These are phyloP conservation scores for Capsella rubella DNA, from an alignment of 441 rosid species.

Conservation along the genomic window DNA sequence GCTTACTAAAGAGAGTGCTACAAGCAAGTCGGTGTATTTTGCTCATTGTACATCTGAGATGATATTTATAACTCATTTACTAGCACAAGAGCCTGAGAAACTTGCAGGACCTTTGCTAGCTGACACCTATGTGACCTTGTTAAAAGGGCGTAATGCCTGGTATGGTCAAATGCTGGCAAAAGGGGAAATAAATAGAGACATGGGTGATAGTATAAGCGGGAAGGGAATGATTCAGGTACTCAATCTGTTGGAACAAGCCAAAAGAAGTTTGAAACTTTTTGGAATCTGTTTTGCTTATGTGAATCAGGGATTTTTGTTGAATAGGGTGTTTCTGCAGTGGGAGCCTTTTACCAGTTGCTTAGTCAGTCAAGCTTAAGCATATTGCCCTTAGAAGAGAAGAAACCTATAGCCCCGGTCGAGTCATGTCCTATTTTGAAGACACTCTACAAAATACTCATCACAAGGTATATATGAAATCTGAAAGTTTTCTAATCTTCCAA, in stretches of 20 bases:
- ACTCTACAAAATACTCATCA: conserved; percentile 65
- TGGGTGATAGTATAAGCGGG: conserved; percentile 80
- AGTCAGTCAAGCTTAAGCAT: conserved; percentile 66
- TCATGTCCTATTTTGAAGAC: conserved; percentile 75
- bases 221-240: conserved; percentile 89
- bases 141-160: conserved; percentile 85
- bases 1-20: conserved; percentile 79
- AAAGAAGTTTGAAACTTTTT: conserved; percentile 3
- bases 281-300: conserved; percentile 13
- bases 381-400: conserved; percentile 62
- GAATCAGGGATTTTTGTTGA: conserved; percentile 18
- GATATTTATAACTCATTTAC: conserved; percentile 79
- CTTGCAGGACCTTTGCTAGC: conserved; percentile 84
- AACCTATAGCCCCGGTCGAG: conserved; percentile 71
- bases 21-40: conserved; percentile 79
- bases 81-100: conserved; percentile 78
- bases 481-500: neutral
- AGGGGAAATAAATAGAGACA: conserved; percentile 64
- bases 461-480: conserved; percentile 50
- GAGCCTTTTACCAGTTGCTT: conserved; percentile 73
- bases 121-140: conserved; percentile 75
- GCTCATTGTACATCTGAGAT: conserved; percentile 86
- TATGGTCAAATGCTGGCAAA: conserved; percentile 76
- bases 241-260: neutral
- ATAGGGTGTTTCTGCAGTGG: conserved; percentile 80